Evolutionary conservation across 805 yeast genomes (phyloP).

Genomic region (Kuraishia hungarica): DNA sequence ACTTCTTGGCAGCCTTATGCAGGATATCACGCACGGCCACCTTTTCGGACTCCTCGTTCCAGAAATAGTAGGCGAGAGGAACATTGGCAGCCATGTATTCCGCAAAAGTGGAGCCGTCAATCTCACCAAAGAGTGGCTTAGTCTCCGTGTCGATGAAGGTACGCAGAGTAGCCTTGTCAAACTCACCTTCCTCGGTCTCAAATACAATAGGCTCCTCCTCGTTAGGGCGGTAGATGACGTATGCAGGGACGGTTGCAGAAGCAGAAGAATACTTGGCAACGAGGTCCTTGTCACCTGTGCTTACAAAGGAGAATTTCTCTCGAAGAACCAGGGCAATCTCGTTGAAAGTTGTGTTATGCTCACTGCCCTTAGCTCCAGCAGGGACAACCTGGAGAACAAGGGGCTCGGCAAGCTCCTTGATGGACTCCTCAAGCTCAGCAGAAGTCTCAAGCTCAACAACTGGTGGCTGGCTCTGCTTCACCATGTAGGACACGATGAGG

Average conservation of each 20-base stretch:
- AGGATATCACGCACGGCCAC: constrained; percentile 43
- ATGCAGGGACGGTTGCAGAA: constrained; percentile 25
- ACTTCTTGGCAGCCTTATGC: constrained; percentile 57
- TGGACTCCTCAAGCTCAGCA: constrained; percentile 40
- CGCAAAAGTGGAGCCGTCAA: constrained; percentile 71
- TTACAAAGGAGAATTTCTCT: constrained; percentile 56
- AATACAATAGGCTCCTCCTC: constrained; percentile 41
- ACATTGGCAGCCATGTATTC: constrained; percentile 60
- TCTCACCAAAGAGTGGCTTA: constrained; percentile 82
- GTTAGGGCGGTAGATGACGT: constrained; percentile 38
- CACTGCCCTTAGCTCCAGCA: constrained; percentile 22
- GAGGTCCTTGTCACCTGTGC: constrained; percentile 28
- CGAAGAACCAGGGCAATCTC: constrained; percentile 55
- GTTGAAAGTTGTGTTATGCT: constrained; percentile 49
- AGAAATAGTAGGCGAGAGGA: constrained; percentile 88
- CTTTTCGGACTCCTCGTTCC: constrained; percentile 60
- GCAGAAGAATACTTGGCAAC: constrained; percentile 25
- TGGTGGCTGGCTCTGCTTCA: constrained; percentile 74
- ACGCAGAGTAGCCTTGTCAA: constrained; percentile 28
- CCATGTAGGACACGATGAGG: constrained; percentile 71
- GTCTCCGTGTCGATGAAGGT: constrained; percentile 52
- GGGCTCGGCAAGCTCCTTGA: constrained; percentile 38
- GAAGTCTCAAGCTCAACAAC: constrained; percentile 42
- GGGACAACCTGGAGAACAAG: constrained; percentile 48
- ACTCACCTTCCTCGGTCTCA: constrained; percentile 26